Conservation (phyloP, 768 basidiomycete species). For the Porpolomopsis calyptriformis region DNA sequence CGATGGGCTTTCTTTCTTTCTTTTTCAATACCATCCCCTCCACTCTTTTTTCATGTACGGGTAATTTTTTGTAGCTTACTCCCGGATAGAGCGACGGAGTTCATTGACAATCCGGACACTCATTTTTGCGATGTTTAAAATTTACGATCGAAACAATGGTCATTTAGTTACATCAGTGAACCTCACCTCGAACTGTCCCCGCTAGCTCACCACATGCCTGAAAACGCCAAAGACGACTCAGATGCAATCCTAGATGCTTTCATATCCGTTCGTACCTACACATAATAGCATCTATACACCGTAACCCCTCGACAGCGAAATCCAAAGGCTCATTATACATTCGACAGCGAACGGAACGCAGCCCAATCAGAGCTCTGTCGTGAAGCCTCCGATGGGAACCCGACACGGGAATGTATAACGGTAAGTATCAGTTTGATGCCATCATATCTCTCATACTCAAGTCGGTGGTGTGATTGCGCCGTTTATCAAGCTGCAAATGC, state of each 20-base stretch:
- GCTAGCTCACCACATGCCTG: no score
- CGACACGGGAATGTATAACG: conserved; percentile 42
- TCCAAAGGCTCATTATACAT: conserved; percentile 44
- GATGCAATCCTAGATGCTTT: conserved; percentile 9
- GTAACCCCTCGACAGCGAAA: conserved; percentile 26
- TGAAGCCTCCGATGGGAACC: conserved; percentile 18
- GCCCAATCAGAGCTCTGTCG: conserved; percentile 51
- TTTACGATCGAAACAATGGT: no score
- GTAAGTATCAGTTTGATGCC: conserved; percentile 24
- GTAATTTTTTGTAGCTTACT: no score
- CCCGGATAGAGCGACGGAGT: no score
- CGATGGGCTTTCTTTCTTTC: no score
- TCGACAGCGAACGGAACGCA: conserved; percentile 51
- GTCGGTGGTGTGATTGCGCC: neutral
- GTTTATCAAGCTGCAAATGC: conserved; percentile 58
- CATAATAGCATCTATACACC: neutral
- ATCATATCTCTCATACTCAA: neutral
- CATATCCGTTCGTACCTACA: conserved; percentile 26
- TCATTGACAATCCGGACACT: no score
- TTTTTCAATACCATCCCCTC: no score
- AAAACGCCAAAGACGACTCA: neutral
- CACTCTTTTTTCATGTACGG: no score
- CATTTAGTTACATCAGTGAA: no score
- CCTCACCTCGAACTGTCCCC: no score
- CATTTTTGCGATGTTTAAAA: no score